Evolutionary conservation across 805 yeast species (phyloP), one percentile per base, ranked within the genome.

Genomic region (Grigorovia humatica): DNA sequence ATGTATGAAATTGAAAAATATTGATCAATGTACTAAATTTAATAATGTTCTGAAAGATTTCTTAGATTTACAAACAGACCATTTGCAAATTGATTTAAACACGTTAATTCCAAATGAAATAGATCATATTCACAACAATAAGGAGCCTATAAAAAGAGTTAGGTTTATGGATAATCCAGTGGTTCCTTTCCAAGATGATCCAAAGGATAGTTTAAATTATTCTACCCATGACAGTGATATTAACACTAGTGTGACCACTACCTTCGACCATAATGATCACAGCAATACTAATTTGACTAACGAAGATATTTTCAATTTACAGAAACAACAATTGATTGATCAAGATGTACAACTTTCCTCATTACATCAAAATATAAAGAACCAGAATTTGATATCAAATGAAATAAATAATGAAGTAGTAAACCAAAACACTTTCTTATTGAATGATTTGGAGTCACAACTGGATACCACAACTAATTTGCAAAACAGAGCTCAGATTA

Each of bases 321-420:
- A 80, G 51, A 78, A 78, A 51, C 80, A 77, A 53, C 74, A 75
- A 50, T 51, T 78, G 9, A 53, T 70, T 17, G 64, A 68, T 17
- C 83, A 80, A 53, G 82, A 79, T 55, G 58, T 63, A 0, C 70
- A 73, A 41, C 55, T 80, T 9, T 69, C 67, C 11, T 46, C 60
- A 1, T 57, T 80, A 3, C 68, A 80, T 1, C 57, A 61, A 4
- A 73, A 80, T 0, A 74, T 79, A 1, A 64, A 67, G 32, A 66
- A 73, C 43, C 77, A 77, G 48, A 72, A 72, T 54, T 70, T 68
- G 1, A 65, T 80, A 46, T 75, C 82, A 2, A 43, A 72, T 9
- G 70, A 67, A 35, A 79, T 80, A 12, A 70, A 77, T 52, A 67
- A 65, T 6, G 83, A 80, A 55, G 59, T 79, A 9, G 68, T 65